phyloP scores from a whole-genome alignment of 306 rosid genomes.

The Prunus armeniaca region DNA sequence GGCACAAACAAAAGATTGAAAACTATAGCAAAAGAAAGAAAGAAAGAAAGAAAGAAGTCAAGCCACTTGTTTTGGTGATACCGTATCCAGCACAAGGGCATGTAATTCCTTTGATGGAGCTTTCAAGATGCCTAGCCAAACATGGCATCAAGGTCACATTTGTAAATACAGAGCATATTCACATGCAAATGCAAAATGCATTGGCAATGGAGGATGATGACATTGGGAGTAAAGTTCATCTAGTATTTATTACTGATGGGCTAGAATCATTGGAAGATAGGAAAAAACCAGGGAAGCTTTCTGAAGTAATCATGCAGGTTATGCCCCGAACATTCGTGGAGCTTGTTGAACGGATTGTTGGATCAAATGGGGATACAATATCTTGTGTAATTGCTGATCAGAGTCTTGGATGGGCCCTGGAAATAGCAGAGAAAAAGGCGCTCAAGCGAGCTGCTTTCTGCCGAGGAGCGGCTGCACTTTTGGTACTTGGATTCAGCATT shows the following conservation, averaged over 20 bases:
- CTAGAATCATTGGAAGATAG: constrained; percentile 39
- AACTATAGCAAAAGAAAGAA: no score
- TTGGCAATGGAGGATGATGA: constrained; percentile 17
- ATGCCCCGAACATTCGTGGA: constrained; percentile 52
- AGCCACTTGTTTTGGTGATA: constrained; percentile 36
- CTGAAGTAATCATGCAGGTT: constrained; percentile 37
- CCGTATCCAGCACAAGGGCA: constrained; percentile 64
- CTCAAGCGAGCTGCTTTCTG: constrained; percentile 44
- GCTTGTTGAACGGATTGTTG: constrained; percentile 43
- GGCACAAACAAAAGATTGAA: background rate
- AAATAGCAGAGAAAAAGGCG: constrained; percentile 43
- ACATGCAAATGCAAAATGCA: constrained; percentile 37
- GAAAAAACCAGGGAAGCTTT: constrained; percentile 37
- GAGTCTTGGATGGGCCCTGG: constrained; percentile 64
- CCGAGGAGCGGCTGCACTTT: constrained; percentile 54
- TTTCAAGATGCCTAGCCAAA: constrained; percentile 39
- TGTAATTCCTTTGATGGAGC: constrained; percentile 49
- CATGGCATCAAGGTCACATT: constrained; percentile 42
- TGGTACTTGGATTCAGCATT: constrained; percentile 42
- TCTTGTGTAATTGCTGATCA: constrained; percentile 58
- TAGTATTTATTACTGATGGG: constrained; percentile 47
- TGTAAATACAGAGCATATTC: constrained; percentile 43
- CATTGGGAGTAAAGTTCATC: constrained; percentile 12
- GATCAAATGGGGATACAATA: constrained; percentile 28
- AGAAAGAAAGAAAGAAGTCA: constrained; percentile 7